Conservation (phyloP, 2,329 filamentous ascomycete species). For the Sporothrix pseudoabietina region DNA sequence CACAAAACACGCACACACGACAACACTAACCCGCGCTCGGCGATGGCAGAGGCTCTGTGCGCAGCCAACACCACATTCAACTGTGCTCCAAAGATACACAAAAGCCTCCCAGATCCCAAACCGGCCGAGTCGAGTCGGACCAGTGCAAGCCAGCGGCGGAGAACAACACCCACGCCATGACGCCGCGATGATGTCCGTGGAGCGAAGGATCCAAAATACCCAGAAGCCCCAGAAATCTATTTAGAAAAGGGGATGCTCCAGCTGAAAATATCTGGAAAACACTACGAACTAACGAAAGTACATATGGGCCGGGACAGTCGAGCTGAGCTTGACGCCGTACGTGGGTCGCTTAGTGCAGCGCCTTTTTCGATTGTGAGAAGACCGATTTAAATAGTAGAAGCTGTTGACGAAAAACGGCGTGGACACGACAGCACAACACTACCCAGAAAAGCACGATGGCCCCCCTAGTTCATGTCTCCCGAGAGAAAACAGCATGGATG, state of each 20-base stretch:
- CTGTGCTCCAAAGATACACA: background rate
- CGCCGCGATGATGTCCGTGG: conserved; percentile 2
- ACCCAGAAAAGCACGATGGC: background rate
- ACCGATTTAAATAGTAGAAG: too few species aligned
- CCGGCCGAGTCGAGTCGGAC: conserved; percentile 3
- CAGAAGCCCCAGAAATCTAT: background rate
- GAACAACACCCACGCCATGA: background rate
- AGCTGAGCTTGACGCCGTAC: background rate
- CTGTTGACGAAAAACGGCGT: background rate
- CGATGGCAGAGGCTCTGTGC: conserved; percentile 19
- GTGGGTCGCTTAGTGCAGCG: background rate
- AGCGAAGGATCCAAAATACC: background rate
- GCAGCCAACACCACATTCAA: background rate
- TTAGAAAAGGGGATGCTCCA: too few species aligned
- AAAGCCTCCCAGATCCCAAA: background rate
- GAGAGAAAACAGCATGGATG: background rate
- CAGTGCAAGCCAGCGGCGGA: background rate
- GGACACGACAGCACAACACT: background rate
- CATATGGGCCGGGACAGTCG: background rate
- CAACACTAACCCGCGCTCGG: conserved; percentile 12
- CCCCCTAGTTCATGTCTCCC: conserved; percentile 6
- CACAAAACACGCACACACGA: background rate
- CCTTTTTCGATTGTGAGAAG: background rate
- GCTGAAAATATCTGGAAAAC: background rate
- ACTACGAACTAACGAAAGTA: background rate